A percentile compares a stretch with the other conserved stretches of the same genome.
Evolutionary conservation across 1,139 yeast genomes (phyloP).

Genomic region (Sugiyamaella pinicola): DNA sequence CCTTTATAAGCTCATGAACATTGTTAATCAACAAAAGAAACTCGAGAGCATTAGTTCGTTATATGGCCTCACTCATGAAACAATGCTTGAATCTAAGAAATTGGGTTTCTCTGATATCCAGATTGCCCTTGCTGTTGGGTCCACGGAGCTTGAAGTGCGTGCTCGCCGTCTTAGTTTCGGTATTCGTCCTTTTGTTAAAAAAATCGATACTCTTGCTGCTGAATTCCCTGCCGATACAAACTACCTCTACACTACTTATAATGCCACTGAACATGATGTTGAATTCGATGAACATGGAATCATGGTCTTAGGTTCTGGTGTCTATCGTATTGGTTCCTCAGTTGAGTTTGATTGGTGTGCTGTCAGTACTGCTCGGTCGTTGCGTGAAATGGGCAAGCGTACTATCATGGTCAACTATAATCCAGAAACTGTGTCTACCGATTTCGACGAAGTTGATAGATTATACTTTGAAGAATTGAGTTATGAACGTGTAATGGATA

Average conservation of each 20-base stretch:
- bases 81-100: constrained; percentile 81
- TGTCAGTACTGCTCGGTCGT: constrained; percentile 92
- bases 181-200: constrained; percentile 89
- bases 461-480: constrained; percentile 93
- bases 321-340: constrained; percentile 96
- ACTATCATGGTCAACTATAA: constrained; percentile 97
- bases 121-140: constrained; percentile 72
- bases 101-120: constrained; percentile 95
- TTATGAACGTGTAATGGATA: constrained; percentile 95
- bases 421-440: constrained; percentile 98
- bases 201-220: constrained; percentile 96
- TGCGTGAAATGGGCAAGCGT: constrained; percentile 82
- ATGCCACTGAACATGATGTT: constrained; percentile 84
- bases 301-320: constrained; percentile 96
- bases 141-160: constrained; percentile 78
- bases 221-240: constrained; percentile 98
- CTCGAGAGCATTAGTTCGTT: constrained; percentile 66
- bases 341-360: constrained; percentile 99
- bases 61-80: constrained; percentile 61
- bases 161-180: constrained; percentile 73
- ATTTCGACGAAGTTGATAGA: constrained; percentile 97
- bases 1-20: constrained; percentile 85
- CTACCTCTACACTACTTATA: constrained; percentile 93
- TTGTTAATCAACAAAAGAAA: constrained; percentile 84
- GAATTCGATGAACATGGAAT: constrained; percentile 87